Evolutionary conservation across 176 grass and related monocot species (phyloP), one percentile per base, ranked within the genome.

Genomic region (Triticum timopheevii): DNA sequence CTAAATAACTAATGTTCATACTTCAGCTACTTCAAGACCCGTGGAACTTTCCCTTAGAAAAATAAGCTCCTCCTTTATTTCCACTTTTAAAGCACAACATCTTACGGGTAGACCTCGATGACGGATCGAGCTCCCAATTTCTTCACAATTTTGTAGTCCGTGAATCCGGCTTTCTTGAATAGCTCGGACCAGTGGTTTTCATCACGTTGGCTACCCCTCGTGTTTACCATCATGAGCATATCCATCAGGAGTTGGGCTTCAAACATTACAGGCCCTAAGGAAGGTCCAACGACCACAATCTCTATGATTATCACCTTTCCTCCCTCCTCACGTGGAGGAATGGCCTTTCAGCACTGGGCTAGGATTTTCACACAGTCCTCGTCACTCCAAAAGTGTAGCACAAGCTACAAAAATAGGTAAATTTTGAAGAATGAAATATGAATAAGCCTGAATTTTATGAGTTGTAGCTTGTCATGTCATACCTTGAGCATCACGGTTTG

Each of bases 181-280:
- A 71, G 20, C 10, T 71, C 20, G 3, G 4, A 22, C 69, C 69
- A 70, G 68, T 70, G 68, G 0, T 70, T 70, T 70, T 70, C 68
- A 70, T 70, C 34, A 4, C 68, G 68, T 70, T 70, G 68, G 10
- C 68, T 34, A 0, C 68, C 68, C 12, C 68, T 22, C 36, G 68
- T 39, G 68, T 70, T 70, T 4, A 70, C 68, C 68, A 70, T 70
- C 68, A 70, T 70, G 34, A 70, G 68, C 68, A 70, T 70, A 39
- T 70, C 68, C 19, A 70, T 22, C 34, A 70, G 2, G 4, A 70
- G 68, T 70, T 70, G 68, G 19, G 68, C 68, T 19, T 70, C 68
- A 39, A 70, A 39, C 34, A 70, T 70, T 70, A 39, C 19, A 12
- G 68, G 68, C 6, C 34, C 67, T 12, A 70, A 70, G 34, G 67